These are phyloP conservation scores for Mycosphaerella arachidis DNA, from an alignment of 2,329 filamentous ascomycete species.

Conservation along the genomic window DNA sequence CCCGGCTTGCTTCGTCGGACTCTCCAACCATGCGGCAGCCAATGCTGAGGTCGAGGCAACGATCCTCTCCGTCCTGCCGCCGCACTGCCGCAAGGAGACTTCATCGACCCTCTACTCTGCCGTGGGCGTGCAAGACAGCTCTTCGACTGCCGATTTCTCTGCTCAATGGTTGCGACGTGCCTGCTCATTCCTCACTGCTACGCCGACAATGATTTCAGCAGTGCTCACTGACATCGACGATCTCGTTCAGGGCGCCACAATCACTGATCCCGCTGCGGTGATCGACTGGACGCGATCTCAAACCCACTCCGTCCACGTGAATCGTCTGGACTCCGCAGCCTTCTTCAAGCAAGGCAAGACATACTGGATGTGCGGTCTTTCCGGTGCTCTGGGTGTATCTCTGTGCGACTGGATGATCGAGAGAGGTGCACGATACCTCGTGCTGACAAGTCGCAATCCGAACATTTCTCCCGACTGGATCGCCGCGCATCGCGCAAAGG, in stretches of 20 bases:
- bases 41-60: no score
- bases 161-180: no score
- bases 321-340: background rate
- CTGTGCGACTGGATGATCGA: constrained; percentile 31
- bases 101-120: no score
- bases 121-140: no score
- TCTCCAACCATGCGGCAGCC: background rate
- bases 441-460: constrained; percentile 32
- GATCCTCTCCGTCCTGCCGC: no score
- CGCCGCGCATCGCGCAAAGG: background rate
- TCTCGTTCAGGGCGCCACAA: background rate
- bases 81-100: no score
- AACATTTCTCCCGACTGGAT: constrained; percentile 18
- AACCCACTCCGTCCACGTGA: background rate
- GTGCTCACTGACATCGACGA: background rate
- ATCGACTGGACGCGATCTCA: constrained; percentile 3
- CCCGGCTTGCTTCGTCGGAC: background rate
- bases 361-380: constrained; percentile 32
- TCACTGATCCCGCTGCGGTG: background rate
- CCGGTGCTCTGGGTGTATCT: constrained; percentile 31
- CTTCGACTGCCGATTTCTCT: no score
- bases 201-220: no score
- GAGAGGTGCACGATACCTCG: constrained; percentile 29
- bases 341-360: constrained; percentile 29
- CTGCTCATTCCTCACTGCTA: no score